phyloP scores from a whole-genome alignment of 2,329 filamentous ascomycete genomes.

The Trichophaea hybrida region DNA sequence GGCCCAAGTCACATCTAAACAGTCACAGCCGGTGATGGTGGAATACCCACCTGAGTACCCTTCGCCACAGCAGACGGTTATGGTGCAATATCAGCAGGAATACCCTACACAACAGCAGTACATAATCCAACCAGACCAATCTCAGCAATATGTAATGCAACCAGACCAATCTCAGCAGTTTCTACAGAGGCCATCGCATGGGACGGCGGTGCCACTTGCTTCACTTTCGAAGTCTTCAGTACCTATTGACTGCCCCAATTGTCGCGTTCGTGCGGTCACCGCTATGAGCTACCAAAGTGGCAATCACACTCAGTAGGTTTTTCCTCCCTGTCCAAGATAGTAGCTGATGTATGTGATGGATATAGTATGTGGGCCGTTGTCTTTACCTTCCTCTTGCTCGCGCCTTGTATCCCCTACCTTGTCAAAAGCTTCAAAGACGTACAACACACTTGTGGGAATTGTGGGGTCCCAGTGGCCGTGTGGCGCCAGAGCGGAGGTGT shows the following conservation, averaged over 20 bases:
- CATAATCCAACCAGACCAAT: no score
- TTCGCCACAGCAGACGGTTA: no score
- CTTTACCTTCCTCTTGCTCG: conserved; percentile 34
- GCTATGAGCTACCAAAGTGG: conserved; percentile 30
- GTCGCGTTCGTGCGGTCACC: conserved; percentile 33
- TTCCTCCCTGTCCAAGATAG: neutral
- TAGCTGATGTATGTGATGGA: no score
- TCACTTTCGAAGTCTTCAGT: conserved; percentile 27
- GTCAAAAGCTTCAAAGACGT: conserved; percentile 38
- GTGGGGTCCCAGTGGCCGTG: conserved; percentile 35
- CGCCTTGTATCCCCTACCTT: conserved; percentile 39
- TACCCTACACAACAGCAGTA: no score
- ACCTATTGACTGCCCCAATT: conserved; percentile 37
- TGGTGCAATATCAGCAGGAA: no score
- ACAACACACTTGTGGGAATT: conserved; percentile 37
- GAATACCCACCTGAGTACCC: no score
- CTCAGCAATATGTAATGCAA: no score
- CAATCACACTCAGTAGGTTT: conserved; percentile 33
- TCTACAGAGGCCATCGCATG: no score
- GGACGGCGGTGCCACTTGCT: neutral
- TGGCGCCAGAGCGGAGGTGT: conserved; percentile 38
- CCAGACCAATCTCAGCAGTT: no score
- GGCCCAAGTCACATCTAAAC: no score
- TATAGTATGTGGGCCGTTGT: conserved; percentile 36
- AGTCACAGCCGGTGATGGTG: no score